Conservation (phyloP, 768 basidiomycete genomes). For the Dioszegia crocea region DNA sequence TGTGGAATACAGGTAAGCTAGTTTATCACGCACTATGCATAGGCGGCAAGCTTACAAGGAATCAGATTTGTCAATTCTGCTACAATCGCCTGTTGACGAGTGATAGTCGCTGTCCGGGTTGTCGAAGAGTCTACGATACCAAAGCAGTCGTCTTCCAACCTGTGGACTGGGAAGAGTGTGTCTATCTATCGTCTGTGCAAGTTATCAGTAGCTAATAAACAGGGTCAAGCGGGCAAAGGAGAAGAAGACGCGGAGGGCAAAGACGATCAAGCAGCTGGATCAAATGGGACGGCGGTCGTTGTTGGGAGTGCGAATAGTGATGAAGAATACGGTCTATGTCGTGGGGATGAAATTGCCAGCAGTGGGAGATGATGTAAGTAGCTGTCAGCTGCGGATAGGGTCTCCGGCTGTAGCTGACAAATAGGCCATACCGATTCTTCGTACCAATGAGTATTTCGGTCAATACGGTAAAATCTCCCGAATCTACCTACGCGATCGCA, state of each 20-base stretch:
- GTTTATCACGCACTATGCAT: not conserved
- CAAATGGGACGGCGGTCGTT: constrained; percentile 75
- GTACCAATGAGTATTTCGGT: constrained; percentile 94
- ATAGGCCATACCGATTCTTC: constrained; percentile 83
- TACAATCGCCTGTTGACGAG: constrained; percentile 97
- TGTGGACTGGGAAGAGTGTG: constrained; percentile 90
- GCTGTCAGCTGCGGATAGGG: too few relatives aligned
- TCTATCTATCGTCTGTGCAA: constrained; percentile 18
- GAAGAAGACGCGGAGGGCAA: constrained; percentile 90
- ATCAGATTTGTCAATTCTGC: constrained; percentile 95
- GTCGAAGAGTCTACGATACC: constrained; percentile 85
- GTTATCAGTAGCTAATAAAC: constrained; percentile 7
- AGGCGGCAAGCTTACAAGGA: not conserved
- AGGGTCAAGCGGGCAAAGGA: constrained; percentile 93
- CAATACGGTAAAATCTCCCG: constrained; percentile 98
- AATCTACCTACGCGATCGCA: constrained; percentile 86
- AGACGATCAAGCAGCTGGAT: constrained; percentile 92
- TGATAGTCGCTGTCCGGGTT: constrained; percentile 95
- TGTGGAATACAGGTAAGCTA: constrained; percentile 88
- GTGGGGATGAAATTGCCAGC: constrained; percentile 90
- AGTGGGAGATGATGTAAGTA: constrained; percentile 87
- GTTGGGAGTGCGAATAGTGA: constrained; percentile 91
- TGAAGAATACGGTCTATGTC: constrained; percentile 92
- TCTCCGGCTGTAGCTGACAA: not conserved
- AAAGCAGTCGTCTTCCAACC: constrained; percentile 92